Evolutionary conservation across 2,329 filamentous ascomycete species (phyloP).

Genomic region (Phialophora macrospora): DNA sequence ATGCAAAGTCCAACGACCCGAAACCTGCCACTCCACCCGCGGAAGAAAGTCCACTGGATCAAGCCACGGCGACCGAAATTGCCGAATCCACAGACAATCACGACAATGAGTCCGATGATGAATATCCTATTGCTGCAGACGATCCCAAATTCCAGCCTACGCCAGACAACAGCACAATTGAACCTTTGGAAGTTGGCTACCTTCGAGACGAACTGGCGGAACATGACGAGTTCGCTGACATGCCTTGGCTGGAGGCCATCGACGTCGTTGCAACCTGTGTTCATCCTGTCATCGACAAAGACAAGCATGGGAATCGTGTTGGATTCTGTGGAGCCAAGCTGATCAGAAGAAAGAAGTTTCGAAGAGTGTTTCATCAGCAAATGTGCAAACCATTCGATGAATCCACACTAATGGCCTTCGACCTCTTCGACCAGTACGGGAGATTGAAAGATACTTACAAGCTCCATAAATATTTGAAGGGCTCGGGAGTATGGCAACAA

Average conservation of each 20-base stretch:
- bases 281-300: neutral
- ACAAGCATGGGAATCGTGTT: neutral
- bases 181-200: slow-evolving; percentile 10
- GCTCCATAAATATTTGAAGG: slow-evolving; percentile 40
- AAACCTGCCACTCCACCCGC: neutral
- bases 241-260: slow-evolving; percentile 20
- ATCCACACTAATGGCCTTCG: slow-evolving; percentile 43
- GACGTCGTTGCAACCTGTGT: slow-evolving; percentile 7
- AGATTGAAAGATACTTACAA: slow-evolving; percentile 44
- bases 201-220: slow-evolving; percentile 2
- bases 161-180: neutral
- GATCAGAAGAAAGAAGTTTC: slow-evolving; percentile 2
- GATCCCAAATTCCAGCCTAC: neutral
- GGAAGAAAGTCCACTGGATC: no score
- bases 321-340: slow-evolving; percentile 16
- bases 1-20: neutral
- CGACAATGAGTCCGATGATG: neutral
- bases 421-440: slow-evolving; percentile 48
- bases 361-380: neutral
- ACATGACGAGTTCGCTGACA: slow-evolving; percentile 15
- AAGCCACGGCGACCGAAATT: neutral
- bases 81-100: neutral
- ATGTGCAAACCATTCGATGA: slow-evolving; percentile 37
- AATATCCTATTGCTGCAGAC: neutral
- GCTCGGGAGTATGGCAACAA: slow-evolving; percentile 39